Percentiles rank a stretch among this genome's conserved stretches.
Conservation (phyloP, 257 asterid species). For the Coffea canephora region DNA sequence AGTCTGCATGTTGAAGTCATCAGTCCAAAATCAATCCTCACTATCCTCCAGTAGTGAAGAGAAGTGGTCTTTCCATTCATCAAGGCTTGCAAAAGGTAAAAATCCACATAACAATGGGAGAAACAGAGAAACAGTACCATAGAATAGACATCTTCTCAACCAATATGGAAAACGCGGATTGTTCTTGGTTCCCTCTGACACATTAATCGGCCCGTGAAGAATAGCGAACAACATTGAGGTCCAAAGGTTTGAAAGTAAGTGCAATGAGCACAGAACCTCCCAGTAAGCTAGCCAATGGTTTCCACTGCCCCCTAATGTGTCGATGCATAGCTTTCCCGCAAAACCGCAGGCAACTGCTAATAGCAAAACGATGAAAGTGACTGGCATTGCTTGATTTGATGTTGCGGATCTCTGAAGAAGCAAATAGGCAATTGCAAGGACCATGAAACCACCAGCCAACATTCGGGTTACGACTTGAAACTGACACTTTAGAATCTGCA, state of each 20-base stretch:
- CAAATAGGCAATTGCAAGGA: conserved; percentile 47
- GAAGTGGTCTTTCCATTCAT: conserved; percentile 75
- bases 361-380: conserved; percentile 66
- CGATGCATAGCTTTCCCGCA: conserved; percentile 76
- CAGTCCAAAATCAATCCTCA: conserved; percentile 29
- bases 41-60: conserved; percentile 21
- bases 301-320: conserved; percentile 84
- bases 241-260: conserved; percentile 58
- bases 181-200: conserved; percentile 29
- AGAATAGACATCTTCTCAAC: conserved; percentile 51
- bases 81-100: conserved; percentile 74
- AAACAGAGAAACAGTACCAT: conserved; percentile 27
- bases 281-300: conserved; percentile 60
- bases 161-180: conserved; percentile 44
- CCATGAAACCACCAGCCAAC: conserved; percentile 62
- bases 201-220: conserved; percentile 62
- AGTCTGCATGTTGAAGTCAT: neutral
- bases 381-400: conserved; percentile 75
- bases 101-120: conserved; percentile 80
- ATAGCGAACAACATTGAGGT: conserved; percentile 42
- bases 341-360: conserved; percentile 62
- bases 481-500: conserved; percentile 65
- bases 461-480: conserved; percentile 67
- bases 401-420: conserved; percentile 67
- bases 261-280: conserved; percentile 64